A percentile compares a stretch with the other conserved stretches of the same genome.
These are phyloP conservation scores for Neurospora discreta DNA, from an alignment of 495 filamentous ascomycete genomes.

Conservation along the genomic window DNA sequence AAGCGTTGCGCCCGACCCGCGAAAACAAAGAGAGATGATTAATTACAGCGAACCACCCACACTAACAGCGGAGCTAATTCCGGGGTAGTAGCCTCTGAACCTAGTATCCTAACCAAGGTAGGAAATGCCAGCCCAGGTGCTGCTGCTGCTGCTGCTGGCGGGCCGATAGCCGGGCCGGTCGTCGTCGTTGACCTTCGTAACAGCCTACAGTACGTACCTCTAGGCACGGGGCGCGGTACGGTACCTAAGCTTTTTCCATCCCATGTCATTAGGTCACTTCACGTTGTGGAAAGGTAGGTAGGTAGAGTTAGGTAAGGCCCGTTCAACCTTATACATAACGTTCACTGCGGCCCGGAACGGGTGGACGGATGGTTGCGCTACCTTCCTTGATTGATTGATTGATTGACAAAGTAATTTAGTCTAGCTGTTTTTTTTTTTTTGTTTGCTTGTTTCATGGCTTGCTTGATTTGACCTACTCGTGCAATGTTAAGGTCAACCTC, in stretches of 20 bases:
- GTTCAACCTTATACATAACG: not conserved
- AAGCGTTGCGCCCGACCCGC: not conserved
- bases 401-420: not conserved
- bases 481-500: not conserved
- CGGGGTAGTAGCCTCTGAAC: not conserved
- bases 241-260: too few relatives aligned
- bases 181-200: too few relatives aligned
- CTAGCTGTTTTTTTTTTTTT: not conserved
- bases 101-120: too few relatives aligned
- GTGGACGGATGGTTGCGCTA: not conserved
- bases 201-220: not conserved
- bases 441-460: not conserved
- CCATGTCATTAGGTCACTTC: too few relatives aligned
- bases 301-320: too few relatives aligned
- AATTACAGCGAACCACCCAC: not conserved
- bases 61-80: not conserved
- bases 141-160: not conserved
- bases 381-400: not conserved
- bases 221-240: too few relatives aligned
- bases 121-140: not conserved
- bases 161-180: not conserved
- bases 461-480: not conserved
- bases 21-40: not conserved
- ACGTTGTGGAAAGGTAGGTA: too few relatives aligned
- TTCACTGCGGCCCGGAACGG: not conserved